phyloP scores from a whole-genome alignment of 1,284 basidiomycete genomes.

The Naganishia albida region DNA sequence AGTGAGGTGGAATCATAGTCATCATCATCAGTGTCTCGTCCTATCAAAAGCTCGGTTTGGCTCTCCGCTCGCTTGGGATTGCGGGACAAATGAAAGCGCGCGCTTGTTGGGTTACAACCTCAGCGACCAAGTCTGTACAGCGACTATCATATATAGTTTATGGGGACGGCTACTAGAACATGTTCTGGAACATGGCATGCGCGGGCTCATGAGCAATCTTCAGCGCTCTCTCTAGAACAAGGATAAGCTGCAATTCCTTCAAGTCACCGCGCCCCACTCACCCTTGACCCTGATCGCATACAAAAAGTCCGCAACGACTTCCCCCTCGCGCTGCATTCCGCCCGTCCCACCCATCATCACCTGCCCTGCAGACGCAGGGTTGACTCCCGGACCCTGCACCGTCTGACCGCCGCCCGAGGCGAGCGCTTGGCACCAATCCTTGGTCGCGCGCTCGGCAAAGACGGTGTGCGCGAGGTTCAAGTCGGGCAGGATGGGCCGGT shows the following conservation, averaged over 20 bases:
- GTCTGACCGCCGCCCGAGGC: constrained; percentile 32
- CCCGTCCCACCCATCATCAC: constrained; percentile 34
- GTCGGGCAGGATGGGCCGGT: constrained; percentile 31
- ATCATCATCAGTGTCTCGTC: not conserved
- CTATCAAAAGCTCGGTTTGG: constrained; percentile 14
- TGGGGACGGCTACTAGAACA: constrained; percentile 5
- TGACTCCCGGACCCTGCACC: constrained; percentile 32
- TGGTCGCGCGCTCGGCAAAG: constrained; percentile 26
- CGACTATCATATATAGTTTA: no score
- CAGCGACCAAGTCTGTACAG: no score
- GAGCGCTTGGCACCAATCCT: constrained; percentile 30
- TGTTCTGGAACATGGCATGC: constrained; percentile 28
- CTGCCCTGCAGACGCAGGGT: constrained; percentile 33
- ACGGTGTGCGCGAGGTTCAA: constrained; percentile 28
- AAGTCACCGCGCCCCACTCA: constrained; percentile 3
- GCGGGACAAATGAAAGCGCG: constrained; percentile 20
- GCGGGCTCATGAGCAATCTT: constrained; percentile 26
- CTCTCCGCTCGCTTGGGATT: not conserved
- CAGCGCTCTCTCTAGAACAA: constrained; percentile 10
- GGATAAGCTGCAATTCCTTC: no score
- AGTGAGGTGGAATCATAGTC: not conserved
- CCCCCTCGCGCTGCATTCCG: constrained; percentile 34
- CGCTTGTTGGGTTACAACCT: constrained; percentile 3
- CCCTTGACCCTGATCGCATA: constrained; percentile 32
- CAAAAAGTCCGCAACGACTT: constrained; percentile 32